Base-by-base conservation (phyloP, 1,284 basidiomycete species). In the Leccinum variabile region DNA sequence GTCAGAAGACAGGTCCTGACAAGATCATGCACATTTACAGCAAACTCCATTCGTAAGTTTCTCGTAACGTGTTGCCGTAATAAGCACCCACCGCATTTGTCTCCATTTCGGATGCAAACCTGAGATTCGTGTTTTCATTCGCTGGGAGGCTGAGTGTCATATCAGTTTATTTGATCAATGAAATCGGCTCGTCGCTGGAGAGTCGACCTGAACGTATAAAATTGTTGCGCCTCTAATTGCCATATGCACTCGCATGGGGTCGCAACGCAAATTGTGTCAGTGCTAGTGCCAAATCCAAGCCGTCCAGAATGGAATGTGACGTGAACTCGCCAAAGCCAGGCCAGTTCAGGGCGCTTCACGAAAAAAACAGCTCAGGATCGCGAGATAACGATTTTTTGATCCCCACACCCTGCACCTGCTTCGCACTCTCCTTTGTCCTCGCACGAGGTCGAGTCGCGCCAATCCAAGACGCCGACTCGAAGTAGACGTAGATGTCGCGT, bases 1-100 rank as follows among this genome's bases (percentile, higher is more conserved):
- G 69, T 70, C 69, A 73, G 70, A 72, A 69, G 69, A 73, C 69
- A 65, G 63, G 69, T 53, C 69, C 57, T 65, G 68, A 67, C 68
- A 49, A 74, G 66, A 71, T 69, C 33, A 61, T 61, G 67, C 65
- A 68, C 71, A 54, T 72, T 65, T 73, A 68, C 70, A 73, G 70
- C 62, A 63, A 72, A 56, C 70, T 61, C 61, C 60, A 71, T 72
- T 67, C 70, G 72, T 73, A 67, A 65, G 46, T 50, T 22, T 70
- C 52, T 63, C 69, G 69, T 70, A 72, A 70, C 57, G 8, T 1
- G 3, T 18, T 73, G 63, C 71, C 72, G 69, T 71, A 70, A 70
- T 14, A 57, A 66, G 59, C 18, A 74, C 70, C 70, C 70, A 70
- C 69, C 65, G 60, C 64, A 67, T 57, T 50, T 59, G 56, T 57